A percentile compares a stretch with the other conserved stretches of the same genome.
phyloP scores from a whole-genome alignment of 257 asterid genomes.

The Paraleonurus japonicus region DNA sequence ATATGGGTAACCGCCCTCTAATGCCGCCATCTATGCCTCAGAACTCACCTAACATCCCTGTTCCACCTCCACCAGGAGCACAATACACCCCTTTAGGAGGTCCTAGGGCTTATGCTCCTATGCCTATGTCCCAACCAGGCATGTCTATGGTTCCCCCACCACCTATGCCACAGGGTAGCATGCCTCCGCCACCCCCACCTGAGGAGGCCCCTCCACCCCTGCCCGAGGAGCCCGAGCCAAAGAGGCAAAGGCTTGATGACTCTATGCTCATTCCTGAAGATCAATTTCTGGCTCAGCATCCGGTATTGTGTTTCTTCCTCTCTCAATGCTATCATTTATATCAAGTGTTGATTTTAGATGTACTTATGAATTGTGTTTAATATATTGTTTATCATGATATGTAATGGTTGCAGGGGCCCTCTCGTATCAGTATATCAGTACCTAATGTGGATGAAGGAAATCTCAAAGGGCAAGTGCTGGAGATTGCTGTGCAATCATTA shows the following conservation, averaged over 20 bases:
- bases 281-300: slow-evolving; percentile 72
- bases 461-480: slow-evolving; percentile 83
- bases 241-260: slow-evolving; percentile 89
- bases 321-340: too few species aligned
- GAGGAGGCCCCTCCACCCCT: slow-evolving; percentile 97
- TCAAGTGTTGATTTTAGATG: not conserved
- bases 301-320: slow-evolving; percentile 40
- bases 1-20: slow-evolving; percentile 63
- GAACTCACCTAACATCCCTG: slow-evolving; percentile 24
- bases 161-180: slow-evolving; percentile 74
- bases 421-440: slow-evolving; percentile 62
- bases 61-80: slow-evolving; percentile 36
- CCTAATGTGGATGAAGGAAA: slow-evolving; percentile 91
- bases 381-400: not conserved
- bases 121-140: slow-evolving; percentile 63
- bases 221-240: slow-evolving; percentile 95
- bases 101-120: slow-evolving; percentile 53
- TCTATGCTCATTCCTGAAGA: slow-evolving; percentile 82
- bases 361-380: not conserved
- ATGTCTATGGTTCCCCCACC: slow-evolving; percentile 60
- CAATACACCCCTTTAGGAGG: slow-evolving; percentile 70
- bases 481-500: slow-evolving; percentile 68
- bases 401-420: slow-evolving; percentile 71
- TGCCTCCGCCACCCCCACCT: slow-evolving; percentile 92
- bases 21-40: slow-evolving; percentile 58